A percentile compares a stretch with the other conserved stretches of the same genome.
Evolutionary conservation across 805 yeast species (phyloP).

Genomic region (Candida methanosorbosa): DNA sequence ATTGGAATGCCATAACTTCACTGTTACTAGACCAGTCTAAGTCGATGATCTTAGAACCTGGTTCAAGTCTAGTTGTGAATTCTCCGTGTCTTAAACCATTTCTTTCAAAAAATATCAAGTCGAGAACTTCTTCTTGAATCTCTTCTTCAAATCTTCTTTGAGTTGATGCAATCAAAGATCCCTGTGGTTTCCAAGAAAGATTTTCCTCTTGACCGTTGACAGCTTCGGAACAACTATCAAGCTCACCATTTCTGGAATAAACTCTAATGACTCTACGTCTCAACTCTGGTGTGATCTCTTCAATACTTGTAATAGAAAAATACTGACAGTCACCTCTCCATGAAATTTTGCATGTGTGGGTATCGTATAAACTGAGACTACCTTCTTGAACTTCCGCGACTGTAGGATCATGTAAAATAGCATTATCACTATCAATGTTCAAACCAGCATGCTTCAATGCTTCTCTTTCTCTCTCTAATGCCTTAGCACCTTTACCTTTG

Average conservation of each 20-base stretch:
- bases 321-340: constrained; percentile 97
- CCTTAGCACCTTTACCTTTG: constrained; percentile 86
- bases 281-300: constrained; percentile 32
- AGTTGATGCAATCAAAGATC: constrained; percentile 75
- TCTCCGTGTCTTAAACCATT: constrained; percentile 91
- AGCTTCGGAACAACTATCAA: constrained; percentile 84
- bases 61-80: constrained; percentile 57
- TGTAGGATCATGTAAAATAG: constrained; percentile 76
- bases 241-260: constrained; percentile 67
- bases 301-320: constrained; percentile 61
- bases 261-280: constrained; percentile 76
- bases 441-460: constrained; percentile 59
- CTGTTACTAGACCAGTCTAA: constrained; percentile 78
- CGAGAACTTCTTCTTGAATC: constrained; percentile 34
- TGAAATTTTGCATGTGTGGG: constrained; percentile 40
- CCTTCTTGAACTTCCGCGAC: constrained; percentile 71
- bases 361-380: constrained; percentile 46
- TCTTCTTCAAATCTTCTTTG: constrained; percentile 55
- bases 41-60: constrained; percentile 37
- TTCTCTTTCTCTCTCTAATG: constrained; percentile 53
- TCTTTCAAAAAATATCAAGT: constrained; percentile 77
- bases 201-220: constrained; percentile 70
- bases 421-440: constrained; percentile 47
- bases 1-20: constrained; percentile 66
- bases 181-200: constrained; percentile 86